phyloP scores from a whole-genome alignment of 345 rosid genomes.

The Brassica rapa region DNA sequence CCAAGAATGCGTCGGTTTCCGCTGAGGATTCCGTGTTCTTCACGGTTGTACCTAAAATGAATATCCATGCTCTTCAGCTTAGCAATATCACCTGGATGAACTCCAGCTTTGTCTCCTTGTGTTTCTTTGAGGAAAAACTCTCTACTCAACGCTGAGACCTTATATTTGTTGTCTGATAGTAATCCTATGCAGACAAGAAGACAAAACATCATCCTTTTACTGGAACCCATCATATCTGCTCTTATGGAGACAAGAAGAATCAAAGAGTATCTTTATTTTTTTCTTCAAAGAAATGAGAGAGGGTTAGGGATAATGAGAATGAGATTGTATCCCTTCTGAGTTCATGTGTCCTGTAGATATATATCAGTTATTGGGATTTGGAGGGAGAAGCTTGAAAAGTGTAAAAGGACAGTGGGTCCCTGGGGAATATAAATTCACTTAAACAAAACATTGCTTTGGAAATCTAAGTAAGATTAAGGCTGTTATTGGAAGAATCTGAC shows the following conservation, averaged over 20 bases:
- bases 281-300: slow-evolving; percentile 47
- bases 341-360: slow-evolving; percentile 32
- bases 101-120: slow-evolving; percentile 23
- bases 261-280: slow-evolving; percentile 41
- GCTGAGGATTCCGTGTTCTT: slow-evolving; percentile 29
- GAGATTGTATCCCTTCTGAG: slow-evolving; percentile 41
- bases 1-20: slow-evolving; percentile 45
- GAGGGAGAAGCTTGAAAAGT: slow-evolving; percentile 56
- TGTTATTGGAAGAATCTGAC: slow-evolving; percentile 71
- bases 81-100: slow-evolving; percentile 41
- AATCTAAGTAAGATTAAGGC: slow-evolving; percentile 55
- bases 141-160: slow-evolving; percentile 49
- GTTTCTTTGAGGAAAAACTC: slow-evolving; percentile 39
- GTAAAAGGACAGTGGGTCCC: slow-evolving; percentile 64
- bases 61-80: slow-evolving; percentile 44
- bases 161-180: slow-evolving; percentile 51
- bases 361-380: slow-evolving; percentile 48
- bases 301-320: slow-evolving; percentile 33
- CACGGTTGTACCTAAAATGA: slow-evolving; percentile 35
- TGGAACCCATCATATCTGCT: slow-evolving; percentile 48
- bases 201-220: slow-evolving; percentile 47
- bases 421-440: slow-evolving; percentile 59
- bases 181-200: slow-evolving; percentile 57
- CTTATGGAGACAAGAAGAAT: slow-evolving; percentile 47
- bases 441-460: slow-evolving; percentile 56